A percentile compares a stretch with the other conserved stretches of the same genome.
Conservation (phyloP, 306 rosid species). For the Neltuma alba region DNA sequence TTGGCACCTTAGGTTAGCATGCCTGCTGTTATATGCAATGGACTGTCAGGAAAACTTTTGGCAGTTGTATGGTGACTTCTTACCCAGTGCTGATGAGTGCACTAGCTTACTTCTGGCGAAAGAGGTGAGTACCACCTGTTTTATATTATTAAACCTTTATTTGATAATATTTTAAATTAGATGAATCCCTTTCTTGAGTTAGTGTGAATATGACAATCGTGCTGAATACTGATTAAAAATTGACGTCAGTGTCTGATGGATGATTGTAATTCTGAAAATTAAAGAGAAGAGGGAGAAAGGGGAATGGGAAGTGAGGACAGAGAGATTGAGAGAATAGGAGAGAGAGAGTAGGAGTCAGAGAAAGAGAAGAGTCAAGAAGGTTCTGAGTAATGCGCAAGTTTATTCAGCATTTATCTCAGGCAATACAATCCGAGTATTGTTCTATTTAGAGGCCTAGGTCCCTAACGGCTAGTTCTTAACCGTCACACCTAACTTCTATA, state of each 20-base stretch:
- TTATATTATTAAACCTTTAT: not conserved
- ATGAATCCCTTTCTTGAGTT: constrained; percentile 12
- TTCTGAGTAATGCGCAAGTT: too few relatives aligned
- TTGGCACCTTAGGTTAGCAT: constrained; percentile 95
- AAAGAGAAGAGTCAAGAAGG: too few relatives aligned
- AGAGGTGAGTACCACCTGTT: constrained; percentile 55
- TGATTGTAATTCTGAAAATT: too few relatives aligned
- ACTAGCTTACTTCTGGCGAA: constrained; percentile 88
- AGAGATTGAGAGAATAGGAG: too few relatives aligned
- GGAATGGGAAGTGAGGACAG: too few relatives aligned
- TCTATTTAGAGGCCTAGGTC: too few relatives aligned
- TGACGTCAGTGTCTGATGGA: not conserved
- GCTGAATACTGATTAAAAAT: not conserved
- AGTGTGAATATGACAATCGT: not conserved
- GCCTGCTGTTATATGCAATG: constrained; percentile 81
- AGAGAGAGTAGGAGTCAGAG: too few relatives aligned
- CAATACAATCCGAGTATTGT: too few relatives aligned
- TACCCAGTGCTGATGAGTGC: constrained; percentile 88
- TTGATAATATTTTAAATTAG: constrained; percentile 2
- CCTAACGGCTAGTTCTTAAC: too few relatives aligned
- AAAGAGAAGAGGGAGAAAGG: too few relatives aligned
- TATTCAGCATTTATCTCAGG: too few relatives aligned
- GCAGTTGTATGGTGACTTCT: constrained; percentile 89
- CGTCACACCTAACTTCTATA: too few relatives aligned
- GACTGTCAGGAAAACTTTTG: constrained; percentile 88